Evolutionary conservation across 2,329 filamentous ascomycete species (phyloP).

Genomic region (Fusarium metavorans): DNA sequence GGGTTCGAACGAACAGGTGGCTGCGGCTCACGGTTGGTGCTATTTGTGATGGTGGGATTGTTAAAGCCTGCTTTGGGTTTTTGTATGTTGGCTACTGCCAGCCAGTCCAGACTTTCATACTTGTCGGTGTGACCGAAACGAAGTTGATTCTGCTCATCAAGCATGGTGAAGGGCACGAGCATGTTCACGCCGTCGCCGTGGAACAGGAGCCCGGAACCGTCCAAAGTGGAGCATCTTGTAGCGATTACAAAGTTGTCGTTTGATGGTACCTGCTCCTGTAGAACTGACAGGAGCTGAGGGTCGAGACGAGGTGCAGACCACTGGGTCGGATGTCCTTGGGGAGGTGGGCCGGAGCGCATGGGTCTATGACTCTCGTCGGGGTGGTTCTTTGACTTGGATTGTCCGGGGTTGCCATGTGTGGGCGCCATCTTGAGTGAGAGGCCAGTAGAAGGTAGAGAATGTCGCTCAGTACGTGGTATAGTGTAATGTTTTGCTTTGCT

Average conservation of each 20-base stretch:
- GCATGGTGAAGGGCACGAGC: not conserved
- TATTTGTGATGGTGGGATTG: not conserved
- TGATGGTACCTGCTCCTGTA: not conserved
- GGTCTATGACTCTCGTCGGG: not conserved
- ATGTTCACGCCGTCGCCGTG: not conserved
- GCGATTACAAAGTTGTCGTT: not conserved
- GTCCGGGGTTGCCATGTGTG: not conserved
- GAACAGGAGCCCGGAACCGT: not conserved
- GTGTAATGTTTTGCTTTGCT: not conserved
- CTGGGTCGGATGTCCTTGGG: not conserved
- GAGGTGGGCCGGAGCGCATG: not conserved
- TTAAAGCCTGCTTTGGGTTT: not conserved
- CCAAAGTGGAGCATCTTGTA: not conserved
- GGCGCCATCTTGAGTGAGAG: not conserved
- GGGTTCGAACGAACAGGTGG: not conserved
- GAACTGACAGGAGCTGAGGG: not conserved
- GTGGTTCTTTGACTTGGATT: not conserved
- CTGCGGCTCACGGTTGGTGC: not conserved
- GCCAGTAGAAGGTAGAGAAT: not conserved
- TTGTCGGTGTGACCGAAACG: not conserved
- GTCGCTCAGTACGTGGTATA: no score
- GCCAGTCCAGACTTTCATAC: not conserved
- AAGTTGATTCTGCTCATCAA: not conserved
- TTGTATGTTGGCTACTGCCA: not conserved
- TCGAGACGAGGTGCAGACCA: not conserved